These are phyloP conservation scores for Dacryopinax primogenitus DNA, from an alignment of 768 basidiomycete genomes.

Conservation along the genomic window DNA sequence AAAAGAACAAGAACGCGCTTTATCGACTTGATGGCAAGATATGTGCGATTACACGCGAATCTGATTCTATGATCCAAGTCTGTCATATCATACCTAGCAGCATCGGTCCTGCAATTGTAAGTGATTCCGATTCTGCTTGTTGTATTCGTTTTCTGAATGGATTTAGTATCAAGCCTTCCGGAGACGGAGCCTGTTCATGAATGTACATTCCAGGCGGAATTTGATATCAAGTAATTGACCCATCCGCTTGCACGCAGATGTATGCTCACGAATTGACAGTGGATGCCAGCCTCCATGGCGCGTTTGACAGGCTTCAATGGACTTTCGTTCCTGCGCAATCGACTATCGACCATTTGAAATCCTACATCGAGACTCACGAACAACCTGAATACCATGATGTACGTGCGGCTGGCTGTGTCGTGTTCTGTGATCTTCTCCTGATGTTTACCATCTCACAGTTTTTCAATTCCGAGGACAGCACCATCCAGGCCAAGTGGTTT, in stretches of 20 bases:
- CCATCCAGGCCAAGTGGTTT: too few species aligned
- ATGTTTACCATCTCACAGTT: too few species aligned
- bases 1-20: neutral
- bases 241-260: neutral
- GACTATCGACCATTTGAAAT: neutral
- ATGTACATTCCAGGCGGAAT: neutral
- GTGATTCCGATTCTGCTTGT: neutral
- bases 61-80: neutral
- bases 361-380: neutral
- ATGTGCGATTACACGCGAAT: neutral
- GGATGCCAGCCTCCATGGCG: neutral
- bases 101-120: neutral
- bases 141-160: neutral
- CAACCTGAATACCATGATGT: too few species aligned
- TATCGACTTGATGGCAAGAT: neutral
- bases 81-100: neutral
- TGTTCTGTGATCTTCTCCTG: too few species aligned
- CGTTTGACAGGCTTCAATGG: neutral
- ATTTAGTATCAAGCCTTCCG: neutral
- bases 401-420: too few species aligned
- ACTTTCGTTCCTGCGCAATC: neutral
- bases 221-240: neutral
- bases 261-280: neutral
- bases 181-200: neutral
- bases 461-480: too few species aligned